Base-by-base conservation (phyloP, 495 filamentous ascomycete species). In the Aspergillus egyptiacus region DNA sequence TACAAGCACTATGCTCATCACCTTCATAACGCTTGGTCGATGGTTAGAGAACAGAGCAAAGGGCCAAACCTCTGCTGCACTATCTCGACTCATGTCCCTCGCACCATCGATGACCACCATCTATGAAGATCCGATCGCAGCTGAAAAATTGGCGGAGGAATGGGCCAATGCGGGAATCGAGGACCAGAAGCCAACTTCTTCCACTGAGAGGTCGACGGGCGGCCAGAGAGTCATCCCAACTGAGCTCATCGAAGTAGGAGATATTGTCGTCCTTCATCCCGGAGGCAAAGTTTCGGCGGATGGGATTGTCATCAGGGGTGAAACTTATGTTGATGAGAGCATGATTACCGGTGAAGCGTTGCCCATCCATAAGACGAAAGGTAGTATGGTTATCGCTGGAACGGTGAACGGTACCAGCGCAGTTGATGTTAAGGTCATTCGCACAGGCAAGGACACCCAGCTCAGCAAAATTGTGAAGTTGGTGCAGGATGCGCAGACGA, bases 261-360 rank as follows among this genome's bases (percentile, higher is more conserved):
- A 99, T 59, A 82, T 97, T 41, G 88, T 99, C 40, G 80, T 97
- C 45, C 78, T 99, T 10, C 85, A 86, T 42, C 93, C 93, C 1
- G 93, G 93, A 44, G 94, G 97, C 65, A 97, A 96, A 64, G 89
- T 99, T 39, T 91, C 93, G 2, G 94, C 91, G 0, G 93, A 99
- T 64, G 93, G 93, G 17, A 76, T 79, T 27, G 81, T 99, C 38
- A 87, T 89, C 35, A 76, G 83, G 22, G 93, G 93, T 8, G 88
- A 96, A 67, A 91, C 87, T 19, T 96, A 91, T 60, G 81, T 97
- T 32, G 89, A 99, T 57, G 93, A 99, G 64, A 95, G 89, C 60
- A 97, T 97, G 94, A 90, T 99, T 32, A 99, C 94, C 10, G 93
- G 93, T 45, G 93, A 99, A 70, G 85, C 91, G 2, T 85, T 95